Conservation (phyloP, 2,329 filamentous ascomycete species). For the Penicillium sumatraense region DNA sequence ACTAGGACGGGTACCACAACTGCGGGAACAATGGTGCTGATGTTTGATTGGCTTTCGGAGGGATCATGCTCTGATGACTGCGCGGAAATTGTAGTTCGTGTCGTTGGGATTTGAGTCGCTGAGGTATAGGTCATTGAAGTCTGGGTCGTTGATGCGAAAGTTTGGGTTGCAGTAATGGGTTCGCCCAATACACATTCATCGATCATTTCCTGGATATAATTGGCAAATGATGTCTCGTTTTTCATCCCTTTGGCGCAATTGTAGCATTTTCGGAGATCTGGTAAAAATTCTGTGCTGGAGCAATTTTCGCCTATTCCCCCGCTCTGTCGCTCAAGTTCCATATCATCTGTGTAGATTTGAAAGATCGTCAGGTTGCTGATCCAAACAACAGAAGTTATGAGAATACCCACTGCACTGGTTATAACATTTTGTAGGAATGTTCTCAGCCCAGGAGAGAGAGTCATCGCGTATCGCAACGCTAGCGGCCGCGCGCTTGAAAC, state of each 20-base stretch:
- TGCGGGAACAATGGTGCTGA: neutral
- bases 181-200: neutral
- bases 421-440: neutral
- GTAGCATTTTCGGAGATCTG: neutral
- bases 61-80: too few relatives aligned
- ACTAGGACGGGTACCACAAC: neutral
- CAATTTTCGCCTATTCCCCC: neutral
- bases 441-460: neutral
- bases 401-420: neutral
- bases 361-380: neutral
- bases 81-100: too few relatives aligned
- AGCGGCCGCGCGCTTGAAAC: neutral
- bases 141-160: too few relatives aligned
- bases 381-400: neutral
- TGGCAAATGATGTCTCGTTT: neutral
- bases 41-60: neutral
- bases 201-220: neutral
- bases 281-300: neutral
- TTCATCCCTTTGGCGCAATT: neutral
- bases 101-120: too few relatives aligned
- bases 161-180: neutral
- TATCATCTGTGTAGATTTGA: neutral
- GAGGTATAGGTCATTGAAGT: too few relatives aligned
- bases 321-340: neutral
- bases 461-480: neutral